Conservation (phyloP, 345 rosid genomes). For the Boechera divaricarpa region DNA sequence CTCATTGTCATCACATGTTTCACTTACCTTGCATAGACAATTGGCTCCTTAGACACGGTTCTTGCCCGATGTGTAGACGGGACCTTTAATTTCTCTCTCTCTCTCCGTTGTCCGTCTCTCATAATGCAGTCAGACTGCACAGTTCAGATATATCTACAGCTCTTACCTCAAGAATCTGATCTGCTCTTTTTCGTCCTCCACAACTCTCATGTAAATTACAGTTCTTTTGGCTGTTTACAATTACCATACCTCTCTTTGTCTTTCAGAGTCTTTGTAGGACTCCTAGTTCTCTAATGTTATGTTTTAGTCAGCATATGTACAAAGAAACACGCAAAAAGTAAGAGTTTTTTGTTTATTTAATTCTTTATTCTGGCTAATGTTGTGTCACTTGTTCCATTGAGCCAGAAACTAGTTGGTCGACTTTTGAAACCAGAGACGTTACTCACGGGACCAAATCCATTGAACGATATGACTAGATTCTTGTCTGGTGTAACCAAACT, state of each 20-base stretch:
- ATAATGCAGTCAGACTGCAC: neutral
- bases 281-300: slow-evolving; percentile 19
- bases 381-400: slow-evolving; percentile 27
- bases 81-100: slow-evolving; percentile 56
- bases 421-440: slow-evolving; percentile 10
- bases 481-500: slow-evolving; percentile 28
- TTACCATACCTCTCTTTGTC: neutral
- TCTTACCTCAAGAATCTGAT: neutral
- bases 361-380: neutral
- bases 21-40: slow-evolving; percentile 95
- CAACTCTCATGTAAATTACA: slow-evolving; percentile 31
- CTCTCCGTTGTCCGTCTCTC: neutral
- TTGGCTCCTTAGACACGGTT: slow-evolving; percentile 86
- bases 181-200: neutral
- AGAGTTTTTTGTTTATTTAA: neutral
- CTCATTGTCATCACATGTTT: slow-evolving; percentile 96
- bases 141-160: neutral
- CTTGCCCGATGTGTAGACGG: slow-evolving; percentile 94
- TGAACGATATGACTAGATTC: slow-evolving; percentile 17
- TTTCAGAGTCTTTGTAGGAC: neutral
- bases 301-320: slow-evolving; percentile 31
- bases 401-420: slow-evolving; percentile 27
- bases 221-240: slow-evolving; percentile 19
- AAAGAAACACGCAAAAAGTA: neutral
- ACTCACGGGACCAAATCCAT: slow-evolving; percentile 17